phyloP scores from a whole-genome alignment of 1,284 basidiomycete genomes.

The Apiotrichum siamense region DNA sequence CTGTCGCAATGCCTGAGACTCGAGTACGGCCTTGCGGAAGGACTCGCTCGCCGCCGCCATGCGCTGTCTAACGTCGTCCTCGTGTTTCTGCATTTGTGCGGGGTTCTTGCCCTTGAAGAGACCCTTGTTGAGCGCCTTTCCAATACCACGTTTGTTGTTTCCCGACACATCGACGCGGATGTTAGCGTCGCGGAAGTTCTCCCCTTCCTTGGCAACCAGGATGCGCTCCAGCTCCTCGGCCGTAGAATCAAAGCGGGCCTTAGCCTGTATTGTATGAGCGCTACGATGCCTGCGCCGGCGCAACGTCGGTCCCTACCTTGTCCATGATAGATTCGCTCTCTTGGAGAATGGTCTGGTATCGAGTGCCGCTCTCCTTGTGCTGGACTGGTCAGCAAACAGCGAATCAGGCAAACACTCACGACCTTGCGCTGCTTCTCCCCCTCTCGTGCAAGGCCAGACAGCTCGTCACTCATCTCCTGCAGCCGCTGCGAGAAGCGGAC shows the following conservation, averaged over 20 bases:
- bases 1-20: constrained; percentile 82
- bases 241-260: constrained; percentile 74
- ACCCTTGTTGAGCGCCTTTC: constrained; percentile 80
- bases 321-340: constrained; percentile 86
- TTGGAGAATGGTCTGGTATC: constrained; percentile 80
- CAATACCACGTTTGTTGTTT: constrained; percentile 31
- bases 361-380: constrained; percentile 81
- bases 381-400: constrained; percentile 32
- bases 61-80: constrained; percentile 82
- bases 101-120: constrained; percentile 92
- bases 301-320: constrained; percentile 55
- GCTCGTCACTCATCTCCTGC: constrained; percentile 92
- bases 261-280: constrained; percentile 55
- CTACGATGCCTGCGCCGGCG: too few relatives aligned
- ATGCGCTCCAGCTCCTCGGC: constrained; percentile 93
- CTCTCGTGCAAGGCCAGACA: constrained; percentile 77
- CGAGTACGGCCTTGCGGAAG: constrained; percentile 84
- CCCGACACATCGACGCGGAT: constrained; percentile 50
- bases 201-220: constrained; percentile 90
- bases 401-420: constrained; percentile 48
- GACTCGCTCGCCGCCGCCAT: constrained; percentile 81
- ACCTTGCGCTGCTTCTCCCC: constrained; percentile 89
- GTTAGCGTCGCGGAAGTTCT: constrained; percentile 71
- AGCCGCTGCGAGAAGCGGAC: constrained; percentile 77
- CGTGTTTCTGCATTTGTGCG: constrained; percentile 84